A percentile compares a stretch with the other conserved stretches of the same genome.
Conservation (phyloP, 169 alveolate species). For the Cyclospora cayetanensis region DNA sequence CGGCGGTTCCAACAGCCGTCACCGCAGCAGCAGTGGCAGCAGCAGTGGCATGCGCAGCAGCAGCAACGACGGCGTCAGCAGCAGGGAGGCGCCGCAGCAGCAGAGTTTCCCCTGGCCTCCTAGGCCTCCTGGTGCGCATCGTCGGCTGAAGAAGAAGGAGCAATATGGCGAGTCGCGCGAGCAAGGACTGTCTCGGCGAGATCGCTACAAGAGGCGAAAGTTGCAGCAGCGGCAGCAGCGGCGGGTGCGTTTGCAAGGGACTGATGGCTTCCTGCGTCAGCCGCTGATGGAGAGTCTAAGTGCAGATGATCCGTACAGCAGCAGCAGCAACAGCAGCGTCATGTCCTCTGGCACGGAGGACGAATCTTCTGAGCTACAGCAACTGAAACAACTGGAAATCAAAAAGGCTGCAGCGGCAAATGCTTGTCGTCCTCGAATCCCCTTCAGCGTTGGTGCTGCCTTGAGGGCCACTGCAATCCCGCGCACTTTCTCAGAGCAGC, state of each 20-base stretch:
- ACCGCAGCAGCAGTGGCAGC: not conserved
- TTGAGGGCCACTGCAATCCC: not conserved
- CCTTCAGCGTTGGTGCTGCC: not conserved
- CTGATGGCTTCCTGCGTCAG: not conserved
- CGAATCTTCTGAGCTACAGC: slow-evolving; percentile 15
- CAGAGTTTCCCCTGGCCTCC: not conserved
- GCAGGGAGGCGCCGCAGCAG: not conserved
- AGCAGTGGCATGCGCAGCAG: slow-evolving; percentile 1
- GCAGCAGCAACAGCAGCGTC: slow-evolving; percentile 63
- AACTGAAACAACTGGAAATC: not conserved
- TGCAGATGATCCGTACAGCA: slow-evolving; percentile 16
- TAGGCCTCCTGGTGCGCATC: not conserved
- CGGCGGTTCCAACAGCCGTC: not conserved
- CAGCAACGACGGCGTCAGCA: not conserved
- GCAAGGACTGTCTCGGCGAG: not conserved
- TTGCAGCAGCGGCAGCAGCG: slow-evolving; percentile 37
- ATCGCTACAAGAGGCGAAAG: not conserved
- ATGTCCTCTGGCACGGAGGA: slow-evolving; percentile 56
- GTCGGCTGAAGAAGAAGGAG: not conserved
- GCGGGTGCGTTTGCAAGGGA: not conserved
- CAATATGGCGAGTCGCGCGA: not conserved
- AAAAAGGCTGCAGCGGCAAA: not conserved
- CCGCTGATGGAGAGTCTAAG: not conserved
- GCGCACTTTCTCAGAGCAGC: not conserved
- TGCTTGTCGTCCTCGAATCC: not conserved